Evolutionary conservation across 169 alveolate species (phyloP), one percentile per base, ranked within the genome.

Genomic region (Eimeria maxima): DNA sequence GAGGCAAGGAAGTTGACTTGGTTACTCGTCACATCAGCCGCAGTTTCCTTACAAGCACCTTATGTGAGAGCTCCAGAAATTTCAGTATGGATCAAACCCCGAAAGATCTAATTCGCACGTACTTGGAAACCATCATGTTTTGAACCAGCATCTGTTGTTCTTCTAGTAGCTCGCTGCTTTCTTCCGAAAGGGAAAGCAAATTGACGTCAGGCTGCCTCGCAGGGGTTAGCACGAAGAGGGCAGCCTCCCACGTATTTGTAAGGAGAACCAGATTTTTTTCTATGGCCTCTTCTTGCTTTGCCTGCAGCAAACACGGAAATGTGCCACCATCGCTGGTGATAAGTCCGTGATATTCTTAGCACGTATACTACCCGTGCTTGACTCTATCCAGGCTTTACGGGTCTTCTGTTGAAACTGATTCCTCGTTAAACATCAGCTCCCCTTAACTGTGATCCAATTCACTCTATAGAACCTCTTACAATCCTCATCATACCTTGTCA

Each of bases 161-260:
- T 97, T 99, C 99, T 69, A 99, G 98, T 95, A 98, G 97, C 95
- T 99, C 99, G 96, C 98, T 98, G 97, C 98, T 98, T 96, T 98
- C 99, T 96, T 99, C 99, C 74, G 98, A 96, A 84, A 99, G 97
- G 97, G 98, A 98, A 90, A 99, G 97, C 74, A 99, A 97, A 95
- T 95, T 95, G 50, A 99, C 97, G 47, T 98, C 99, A 44, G 99
- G 97, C 90, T 97, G 97, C 92, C 98, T 98, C 95, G 98, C 99
- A 89, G 97, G 98, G 50, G 97, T 96, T 94, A 98, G 97, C 81
- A 97, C 99, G 95, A 98, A 98, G 95, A 97, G 98, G 38, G 98
- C 98, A 50, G 95, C 98, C 24, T 97, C 97, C 99, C 99, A 99
- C 92, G 98, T 98, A 84, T 97, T 98, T 55, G 98, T 98, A 44